A percentile compares a stretch with the other conserved stretches of the same genome.
Conservation (phyloP, 164 flowering plant species). For the Paratinospora sagittata region DNA sequence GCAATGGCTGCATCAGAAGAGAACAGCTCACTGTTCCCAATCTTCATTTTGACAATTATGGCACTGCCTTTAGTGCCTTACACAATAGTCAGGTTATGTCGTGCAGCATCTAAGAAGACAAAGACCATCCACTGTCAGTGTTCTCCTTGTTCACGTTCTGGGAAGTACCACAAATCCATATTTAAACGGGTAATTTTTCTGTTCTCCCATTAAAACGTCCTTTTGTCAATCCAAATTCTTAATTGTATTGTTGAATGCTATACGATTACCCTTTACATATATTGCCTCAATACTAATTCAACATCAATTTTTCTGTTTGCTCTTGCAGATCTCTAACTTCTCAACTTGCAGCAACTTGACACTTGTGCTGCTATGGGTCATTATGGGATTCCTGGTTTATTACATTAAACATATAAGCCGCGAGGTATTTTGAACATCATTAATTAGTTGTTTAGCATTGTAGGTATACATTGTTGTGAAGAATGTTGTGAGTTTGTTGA, state of each 20-base stretch:
- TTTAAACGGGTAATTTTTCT: constrained; percentile 49
- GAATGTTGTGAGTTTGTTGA: neutral
- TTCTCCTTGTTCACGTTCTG: constrained; percentile 61
- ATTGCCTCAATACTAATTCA: neutral
- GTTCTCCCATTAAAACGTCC: neutral
- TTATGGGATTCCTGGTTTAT: constrained; percentile 67
- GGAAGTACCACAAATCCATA: constrained; percentile 78
- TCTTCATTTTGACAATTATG: constrained; percentile 86
- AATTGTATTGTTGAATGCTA: too few species aligned
- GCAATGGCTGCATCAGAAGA: constrained; percentile 85
- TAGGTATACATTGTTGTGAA: neutral
- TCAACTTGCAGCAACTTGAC: constrained; percentile 84
- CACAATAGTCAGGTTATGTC: constrained; percentile 63
- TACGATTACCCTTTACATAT: neutral
- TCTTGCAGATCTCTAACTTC: constrained; percentile 71
- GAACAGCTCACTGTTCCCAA: constrained; percentile 78
- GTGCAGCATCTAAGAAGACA: constrained; percentile 60
- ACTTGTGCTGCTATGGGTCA: constrained; percentile 73
- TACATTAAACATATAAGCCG: constrained; percentile 68
- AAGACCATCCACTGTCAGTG: constrained; percentile 76
- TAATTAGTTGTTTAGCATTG: neutral
- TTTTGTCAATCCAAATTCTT: neutral
- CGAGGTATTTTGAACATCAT: constrained; percentile 46
- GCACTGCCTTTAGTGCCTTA: constrained; percentile 94
- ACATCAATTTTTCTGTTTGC: neutral